These are phyloP conservation scores for Balansia obtecta DNA, from an alignment of 2,329 filamentous ascomycete genomes.

Conservation along the genomic window DNA sequence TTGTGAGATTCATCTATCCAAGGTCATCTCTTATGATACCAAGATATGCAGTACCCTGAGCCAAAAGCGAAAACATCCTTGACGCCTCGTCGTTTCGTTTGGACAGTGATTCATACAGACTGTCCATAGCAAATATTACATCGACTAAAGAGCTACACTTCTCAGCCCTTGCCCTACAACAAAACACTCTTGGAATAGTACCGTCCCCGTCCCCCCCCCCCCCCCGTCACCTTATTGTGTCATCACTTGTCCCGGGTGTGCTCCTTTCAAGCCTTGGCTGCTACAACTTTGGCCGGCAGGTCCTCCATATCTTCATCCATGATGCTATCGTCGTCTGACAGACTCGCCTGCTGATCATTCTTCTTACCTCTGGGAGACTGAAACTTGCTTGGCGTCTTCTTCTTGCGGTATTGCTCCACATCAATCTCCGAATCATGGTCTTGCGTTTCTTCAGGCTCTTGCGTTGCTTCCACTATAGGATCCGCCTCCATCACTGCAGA, in stretches of 20 bases:
- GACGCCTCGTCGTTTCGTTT: no score
- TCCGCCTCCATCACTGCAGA: constrained; percentile 15
- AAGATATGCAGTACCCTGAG: no score
- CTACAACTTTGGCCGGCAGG: constrained; percentile 18
- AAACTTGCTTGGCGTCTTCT: constrained; percentile 18
- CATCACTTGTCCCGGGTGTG: no score
- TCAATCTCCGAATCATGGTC: constrained; percentile 16
- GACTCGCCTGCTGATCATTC: constrained; percentile 1
- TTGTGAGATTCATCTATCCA: no score
- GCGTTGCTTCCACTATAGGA: constrained; percentile 18
- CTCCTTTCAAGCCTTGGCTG: background rate
- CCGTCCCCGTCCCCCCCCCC: no score
- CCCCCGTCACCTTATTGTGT: no score
- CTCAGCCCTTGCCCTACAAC: background rate
- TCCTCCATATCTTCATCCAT: constrained; percentile 35
- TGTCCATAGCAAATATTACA: no score
- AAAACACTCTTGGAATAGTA: background rate
- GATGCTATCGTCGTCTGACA: constrained; percentile 19
- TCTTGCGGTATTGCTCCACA: constrained; percentile 14
- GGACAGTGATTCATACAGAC: no score
- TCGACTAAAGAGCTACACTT: no score
- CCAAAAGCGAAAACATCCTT: no score
- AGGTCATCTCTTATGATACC: no score
- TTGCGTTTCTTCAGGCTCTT: constrained; percentile 5
- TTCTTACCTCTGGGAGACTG: constrained; percentile 11